These are phyloP conservation scores for Suillus spraguei DNA, from an alignment of 768 basidiomycete species.

Conservation along the genomic window DNA sequence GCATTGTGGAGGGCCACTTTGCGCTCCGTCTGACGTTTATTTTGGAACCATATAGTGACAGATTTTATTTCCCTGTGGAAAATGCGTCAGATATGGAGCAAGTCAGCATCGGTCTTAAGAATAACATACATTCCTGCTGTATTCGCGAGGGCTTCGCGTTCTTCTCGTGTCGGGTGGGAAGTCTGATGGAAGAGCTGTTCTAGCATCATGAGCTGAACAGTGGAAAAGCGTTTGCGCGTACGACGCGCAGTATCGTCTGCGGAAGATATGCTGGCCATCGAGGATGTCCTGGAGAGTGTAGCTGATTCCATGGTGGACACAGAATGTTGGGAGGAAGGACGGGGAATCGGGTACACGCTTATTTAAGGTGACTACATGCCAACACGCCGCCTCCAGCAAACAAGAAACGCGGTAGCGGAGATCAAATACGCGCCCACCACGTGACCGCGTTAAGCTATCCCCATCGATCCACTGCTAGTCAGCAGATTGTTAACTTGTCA, in stretches of 20 bases:
- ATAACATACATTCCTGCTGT: constrained; percentile 62
- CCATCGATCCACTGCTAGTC: not conserved
- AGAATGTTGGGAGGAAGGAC: constrained; percentile 2
- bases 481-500: not conserved
- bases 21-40: constrained; percentile 49
- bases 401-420: constrained; percentile 27
- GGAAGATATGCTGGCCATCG: constrained; percentile 57
- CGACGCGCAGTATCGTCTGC: constrained; percentile 50
- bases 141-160: constrained; percentile 64
- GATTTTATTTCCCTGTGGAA: constrained; percentile 35
- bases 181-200: constrained; percentile 73
- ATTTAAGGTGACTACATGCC: constrained; percentile 25
- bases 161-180: constrained; percentile 75
- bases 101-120: not conserved
- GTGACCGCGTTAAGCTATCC: constrained; percentile 28
- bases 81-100: constrained; percentile 17
- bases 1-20: constrained; percentile 50
- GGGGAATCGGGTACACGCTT: constrained; percentile 14
- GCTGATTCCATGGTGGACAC: constrained; percentile 19
- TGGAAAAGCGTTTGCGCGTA: constrained; percentile 72
- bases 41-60: constrained; percentile 39
- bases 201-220: constrained; percentile 67
- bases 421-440: constrained; percentile 28
- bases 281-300: constrained; percentile 55
- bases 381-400: constrained; percentile 22